phyloP scores from a whole-genome alignment of 2,329 filamentous ascomycete genomes.

The Arthrobotrys entomopaga region DNA sequence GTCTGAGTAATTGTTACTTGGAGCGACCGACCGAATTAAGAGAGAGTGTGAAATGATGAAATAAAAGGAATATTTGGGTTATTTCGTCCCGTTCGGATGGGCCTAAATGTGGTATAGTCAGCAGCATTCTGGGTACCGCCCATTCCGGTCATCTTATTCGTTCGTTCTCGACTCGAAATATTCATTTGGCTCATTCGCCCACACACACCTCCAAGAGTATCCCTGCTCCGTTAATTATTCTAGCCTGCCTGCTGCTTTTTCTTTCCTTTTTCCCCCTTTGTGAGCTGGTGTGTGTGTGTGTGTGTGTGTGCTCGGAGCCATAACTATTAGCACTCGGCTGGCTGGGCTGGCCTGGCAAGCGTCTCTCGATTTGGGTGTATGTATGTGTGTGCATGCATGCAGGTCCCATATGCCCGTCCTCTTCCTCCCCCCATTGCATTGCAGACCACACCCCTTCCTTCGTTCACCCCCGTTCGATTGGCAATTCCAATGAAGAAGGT shows the following conservation, averaged over 20 bases:
- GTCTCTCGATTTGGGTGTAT: constrained; percentile 19
- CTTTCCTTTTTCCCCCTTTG: constrained; percentile 46
- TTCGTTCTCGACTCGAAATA: constrained; percentile 51
- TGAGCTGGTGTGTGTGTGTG: no score
- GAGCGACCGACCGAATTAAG: not conserved
- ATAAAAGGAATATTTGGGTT: not conserved
- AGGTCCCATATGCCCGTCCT: constrained; percentile 43
- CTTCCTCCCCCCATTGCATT: constrained; percentile 45
- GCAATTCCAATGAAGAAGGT: constrained; percentile 56
- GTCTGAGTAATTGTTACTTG: not conserved
- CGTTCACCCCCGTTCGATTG: constrained; percentile 49
- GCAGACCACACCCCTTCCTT: no score
- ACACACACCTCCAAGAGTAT: constrained; percentile 21
- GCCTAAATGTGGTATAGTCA: no score
- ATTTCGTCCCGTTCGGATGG: no score
- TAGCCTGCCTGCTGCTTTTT: constrained; percentile 38
- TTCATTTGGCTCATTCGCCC: constrained; percentile 23
- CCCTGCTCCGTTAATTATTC: constrained; percentile 44
- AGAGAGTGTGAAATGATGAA: not conserved
- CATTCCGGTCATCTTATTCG: constrained; percentile 53
- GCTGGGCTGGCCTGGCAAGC: no score
- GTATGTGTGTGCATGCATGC: constrained; percentile 20
- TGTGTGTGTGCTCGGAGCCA: constrained; percentile 9
- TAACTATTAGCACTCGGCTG: constrained; percentile 2
- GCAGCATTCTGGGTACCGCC: constrained; percentile 30